Percentiles rank a stretch among this genome's conserved stretches.
These are phyloP conservation scores for Paraphaeosphaeria sporulosa DNA, from an alignment of 2,329 filamentous ascomycete species.

Conservation along the genomic window DNA sequence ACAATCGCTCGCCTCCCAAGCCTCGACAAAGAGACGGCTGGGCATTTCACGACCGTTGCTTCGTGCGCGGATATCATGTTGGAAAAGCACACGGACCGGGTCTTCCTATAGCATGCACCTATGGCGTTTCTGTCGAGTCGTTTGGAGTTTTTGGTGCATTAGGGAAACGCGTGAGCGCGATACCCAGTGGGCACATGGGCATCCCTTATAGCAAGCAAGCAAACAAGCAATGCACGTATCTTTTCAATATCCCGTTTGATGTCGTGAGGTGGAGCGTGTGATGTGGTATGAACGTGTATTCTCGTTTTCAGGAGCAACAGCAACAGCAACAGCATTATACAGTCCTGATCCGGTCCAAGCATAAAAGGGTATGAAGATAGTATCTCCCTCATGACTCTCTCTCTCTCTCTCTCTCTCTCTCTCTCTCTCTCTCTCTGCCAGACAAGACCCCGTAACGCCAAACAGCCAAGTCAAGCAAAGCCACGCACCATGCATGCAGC, in stretches of 20 bases:
- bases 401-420: too few relatives aligned
- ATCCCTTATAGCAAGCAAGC: not conserved
- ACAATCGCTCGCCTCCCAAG: too few relatives aligned
- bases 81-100: not conserved
- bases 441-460: constrained; percentile 4
- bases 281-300: constrained; percentile 5
- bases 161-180: not conserved
- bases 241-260: not conserved
- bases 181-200: constrained; percentile 2
- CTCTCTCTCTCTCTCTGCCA: too few relatives aligned
- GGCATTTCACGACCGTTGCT: not conserved
- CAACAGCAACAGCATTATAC: not conserved
- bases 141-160: not conserved
- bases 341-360: not conserved
- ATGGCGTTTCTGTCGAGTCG: not conserved
- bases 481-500: too few relatives aligned
- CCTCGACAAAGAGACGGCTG: too few relatives aligned
- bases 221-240: constrained; percentile 4
- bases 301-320: constrained; percentile 1
- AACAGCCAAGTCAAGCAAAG: not conserved
- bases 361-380: constrained; percentile 6
- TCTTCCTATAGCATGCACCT: not conserved
- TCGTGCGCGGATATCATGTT: not conserved
- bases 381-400: not conserved
- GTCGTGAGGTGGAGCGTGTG: not conserved